Evolutionary conservation across 2,329 filamentous ascomycete species (phyloP).

Genomic region (Hypoxylon sp.): DNA sequence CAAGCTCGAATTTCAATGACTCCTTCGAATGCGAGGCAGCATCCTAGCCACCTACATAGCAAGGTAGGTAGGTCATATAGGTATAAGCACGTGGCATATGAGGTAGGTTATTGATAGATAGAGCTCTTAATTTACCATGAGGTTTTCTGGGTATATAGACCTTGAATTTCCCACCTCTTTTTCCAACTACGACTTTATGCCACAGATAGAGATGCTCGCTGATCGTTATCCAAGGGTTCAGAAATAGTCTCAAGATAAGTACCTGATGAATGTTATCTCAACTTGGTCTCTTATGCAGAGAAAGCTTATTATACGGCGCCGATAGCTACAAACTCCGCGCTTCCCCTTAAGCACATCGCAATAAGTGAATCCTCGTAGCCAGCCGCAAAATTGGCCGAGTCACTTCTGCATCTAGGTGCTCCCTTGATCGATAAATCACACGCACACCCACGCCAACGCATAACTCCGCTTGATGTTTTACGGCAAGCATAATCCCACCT

Average conservation of each 20-base stretch:
- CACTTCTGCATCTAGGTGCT: slow-evolving; percentile 15
- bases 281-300: slow-evolving; percentile 9
- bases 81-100: too few relatives aligned
- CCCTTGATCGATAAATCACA: slow-evolving; percentile 1
- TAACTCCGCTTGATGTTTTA: slow-evolving; percentile 31
- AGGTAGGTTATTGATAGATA: too few relatives aligned
- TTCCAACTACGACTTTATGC: too few relatives aligned
- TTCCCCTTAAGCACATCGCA: slow-evolving; percentile 17
- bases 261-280: neutral
- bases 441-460: slow-evolving; percentile 5
- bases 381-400: slow-evolving; percentile 7
- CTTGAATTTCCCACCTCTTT: slow-evolving; percentile 1
- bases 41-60: too few relatives aligned
- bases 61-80: too few relatives aligned
- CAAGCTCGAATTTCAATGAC: too few relatives aligned
- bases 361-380: slow-evolving; percentile 21
- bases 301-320: slow-evolving; percentile 26
- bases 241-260: too few relatives aligned
- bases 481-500: too few relatives aligned
- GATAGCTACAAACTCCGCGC: slow-evolving; percentile 39
- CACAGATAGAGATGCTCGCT: too few relatives aligned
- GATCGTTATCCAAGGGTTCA: too few relatives aligned
- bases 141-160: neutral
- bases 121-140: neutral
- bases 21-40: too few relatives aligned